These are phyloP conservation scores for Trichoderma koningii DNA, from an alignment of 2,329 filamentous ascomycete species.

Conservation along the genomic window DNA sequence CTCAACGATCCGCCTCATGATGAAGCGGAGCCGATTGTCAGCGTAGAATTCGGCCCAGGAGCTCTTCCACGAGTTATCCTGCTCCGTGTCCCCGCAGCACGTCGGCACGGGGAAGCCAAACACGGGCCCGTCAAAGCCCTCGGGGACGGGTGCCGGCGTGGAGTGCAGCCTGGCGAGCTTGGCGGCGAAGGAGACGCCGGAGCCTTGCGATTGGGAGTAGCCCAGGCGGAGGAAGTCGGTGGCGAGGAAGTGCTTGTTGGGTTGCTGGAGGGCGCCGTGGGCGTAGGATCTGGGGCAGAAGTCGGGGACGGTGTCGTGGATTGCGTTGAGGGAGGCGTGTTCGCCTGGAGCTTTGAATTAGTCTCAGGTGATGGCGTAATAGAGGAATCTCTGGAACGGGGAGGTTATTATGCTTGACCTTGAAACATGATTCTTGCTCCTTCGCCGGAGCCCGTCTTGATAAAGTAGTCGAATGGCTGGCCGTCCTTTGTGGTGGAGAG, in stretches of 20 bases:
- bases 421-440: slow-evolving; percentile 69
- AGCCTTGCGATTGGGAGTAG: slow-evolving; percentile 45
- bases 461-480: slow-evolving; percentile 61
- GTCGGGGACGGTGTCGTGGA: slow-evolving; percentile 69
- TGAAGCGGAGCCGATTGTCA: slow-evolving; percentile 68
- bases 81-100: slow-evolving; percentile 81
- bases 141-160: slow-evolving; percentile 67
- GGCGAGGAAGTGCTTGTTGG: slow-evolving; percentile 58
- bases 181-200: slow-evolving; percentile 63
- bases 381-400: neutral
- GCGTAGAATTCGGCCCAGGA: slow-evolving; percentile 89
- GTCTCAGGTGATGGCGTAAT: neutral
- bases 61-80: slow-evolving; percentile 72
- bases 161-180: slow-evolving; percentile 81
- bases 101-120: slow-evolving; percentile 87
- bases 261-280: slow-evolving; percentile 62
- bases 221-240: slow-evolving; percentile 80
- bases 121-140: slow-evolving; percentile 59
- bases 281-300: slow-evolving; percentile 77
- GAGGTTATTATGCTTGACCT: slow-evolving; percentile 45
- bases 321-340: slow-evolving; percentile 79
- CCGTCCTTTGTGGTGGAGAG: slow-evolving; percentile 51
- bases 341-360: slow-evolving; percentile 68
- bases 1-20: slow-evolving; percentile 59
- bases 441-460: slow-evolving; percentile 67